These are phyloP conservation scores for Zygosaccharomyces pseudobailii DNA, from an alignment of 1,139 yeast genomes.

Conservation along the genomic window DNA sequence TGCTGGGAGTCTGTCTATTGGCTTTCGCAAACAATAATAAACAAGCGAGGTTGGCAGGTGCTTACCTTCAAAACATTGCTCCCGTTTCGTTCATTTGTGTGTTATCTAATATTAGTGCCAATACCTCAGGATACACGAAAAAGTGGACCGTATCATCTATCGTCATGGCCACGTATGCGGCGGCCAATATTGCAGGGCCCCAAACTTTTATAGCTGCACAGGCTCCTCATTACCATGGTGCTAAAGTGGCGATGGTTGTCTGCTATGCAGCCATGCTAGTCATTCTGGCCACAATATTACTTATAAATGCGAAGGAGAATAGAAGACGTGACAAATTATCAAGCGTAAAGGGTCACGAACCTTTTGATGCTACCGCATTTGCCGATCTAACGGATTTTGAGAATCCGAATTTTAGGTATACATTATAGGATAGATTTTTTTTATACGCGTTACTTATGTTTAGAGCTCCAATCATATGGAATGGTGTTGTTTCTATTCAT, in stretches of 20 bases:
- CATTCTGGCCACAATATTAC: slow-evolving; percentile 26
- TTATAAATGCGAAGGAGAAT: slow-evolving; percentile 11
- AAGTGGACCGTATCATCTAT: slow-evolving; percentile 33
- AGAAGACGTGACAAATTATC: background rate
- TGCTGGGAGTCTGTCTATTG: slow-evolving; percentile 43
- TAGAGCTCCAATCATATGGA: too few species aligned
- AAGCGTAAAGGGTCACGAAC: background rate
- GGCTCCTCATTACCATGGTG: slow-evolving; percentile 48
- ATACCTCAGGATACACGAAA: slow-evolving; percentile 35
- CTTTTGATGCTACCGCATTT: slow-evolving; percentile 26
- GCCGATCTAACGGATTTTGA: slow-evolving; percentile 48
- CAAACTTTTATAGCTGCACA: slow-evolving; percentile 53
- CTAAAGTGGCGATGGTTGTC: slow-evolving; percentile 40
- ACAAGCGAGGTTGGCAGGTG: slow-evolving; percentile 43
- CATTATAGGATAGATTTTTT: slow-evolving; percentile 12
- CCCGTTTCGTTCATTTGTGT: slow-evolving; percentile 39
- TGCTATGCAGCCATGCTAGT: slow-evolving; percentile 25
- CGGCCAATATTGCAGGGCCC: slow-evolving; percentile 61
- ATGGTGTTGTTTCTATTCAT: too few species aligned
- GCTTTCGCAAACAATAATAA: slow-evolving; percentile 41
- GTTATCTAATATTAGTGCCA: slow-evolving; percentile 31
- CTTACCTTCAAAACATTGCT: slow-evolving; percentile 31
- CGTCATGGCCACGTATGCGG: slow-evolving; percentile 30
- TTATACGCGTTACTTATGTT: too few species aligned
- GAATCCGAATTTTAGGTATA: slow-evolving; percentile 44